Evolutionary conservation across 2,329 filamentous ascomycete genomes (phyloP).

Genomic region (Colletotrichum magnum): DNA sequence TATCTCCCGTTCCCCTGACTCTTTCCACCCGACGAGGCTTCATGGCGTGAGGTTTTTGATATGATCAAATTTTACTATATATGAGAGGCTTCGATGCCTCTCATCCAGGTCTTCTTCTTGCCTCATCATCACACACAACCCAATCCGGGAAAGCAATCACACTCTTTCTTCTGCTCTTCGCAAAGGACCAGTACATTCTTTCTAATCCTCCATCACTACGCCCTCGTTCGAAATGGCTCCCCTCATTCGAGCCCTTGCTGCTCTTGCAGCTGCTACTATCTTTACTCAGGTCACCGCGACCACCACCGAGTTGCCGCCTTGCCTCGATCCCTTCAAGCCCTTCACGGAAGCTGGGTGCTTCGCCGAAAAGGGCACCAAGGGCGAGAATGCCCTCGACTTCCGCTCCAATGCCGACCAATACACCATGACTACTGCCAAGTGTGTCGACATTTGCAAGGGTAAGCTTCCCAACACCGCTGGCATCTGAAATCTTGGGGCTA

Average conservation of each 20-base stretch:
- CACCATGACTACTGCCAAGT: conserved; percentile 64
- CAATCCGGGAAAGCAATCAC: conserved; percentile 23
- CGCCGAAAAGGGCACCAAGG: conserved; percentile 50
- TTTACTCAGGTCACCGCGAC: conserved; percentile 55
- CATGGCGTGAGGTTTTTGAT: conserved; percentile 16
- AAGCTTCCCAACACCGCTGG: conserved; percentile 21
- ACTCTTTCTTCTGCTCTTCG: conserved; percentile 43
- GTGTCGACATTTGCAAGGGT: conserved; percentile 65
- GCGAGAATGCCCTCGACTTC: conserved; percentile 54
- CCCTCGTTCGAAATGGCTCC: conserved; percentile 49
- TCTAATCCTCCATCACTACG: conserved; percentile 31
- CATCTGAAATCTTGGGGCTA: not conserved
- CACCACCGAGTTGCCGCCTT: conserved; percentile 61
- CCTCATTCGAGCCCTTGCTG: conserved; percentile 49
- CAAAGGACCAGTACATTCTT: conserved; percentile 41
- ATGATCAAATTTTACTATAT: conserved; percentile 36
- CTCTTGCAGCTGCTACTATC: conserved; percentile 56
- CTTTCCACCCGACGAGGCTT: not conserved
- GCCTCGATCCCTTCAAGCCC: conserved; percentile 60
- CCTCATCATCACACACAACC: conserved; percentile 34
- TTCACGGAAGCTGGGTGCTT: conserved; percentile 66
- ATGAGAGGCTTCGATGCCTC: conserved; percentile 27
- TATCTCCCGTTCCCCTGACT: conserved; percentile 18
- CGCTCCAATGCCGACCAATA: conserved; percentile 54
- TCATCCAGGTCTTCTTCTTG: not conserved